Evolutionary conservation across 345 rosid species (phyloP).

Genomic region (Gossypium herbaceum): DNA sequence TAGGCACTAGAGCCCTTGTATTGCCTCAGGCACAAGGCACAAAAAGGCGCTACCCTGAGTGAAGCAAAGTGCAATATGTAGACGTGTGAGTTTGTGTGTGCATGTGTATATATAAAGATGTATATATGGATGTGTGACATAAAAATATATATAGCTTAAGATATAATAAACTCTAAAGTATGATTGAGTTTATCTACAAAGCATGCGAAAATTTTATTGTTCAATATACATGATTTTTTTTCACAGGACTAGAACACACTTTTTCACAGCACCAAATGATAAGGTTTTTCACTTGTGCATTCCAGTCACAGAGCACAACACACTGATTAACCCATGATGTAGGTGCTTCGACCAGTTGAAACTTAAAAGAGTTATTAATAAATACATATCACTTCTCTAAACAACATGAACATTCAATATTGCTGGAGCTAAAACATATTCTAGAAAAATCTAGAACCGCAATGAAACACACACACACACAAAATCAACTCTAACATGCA

Average conservation of each 20-base stretch:
- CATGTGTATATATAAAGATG: no score
- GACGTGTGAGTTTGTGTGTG: no score
- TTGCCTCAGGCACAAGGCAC: no score
- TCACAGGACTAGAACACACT: neutral
- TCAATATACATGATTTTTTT: no score
- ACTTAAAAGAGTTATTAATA: neutral
- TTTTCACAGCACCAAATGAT: neutral
- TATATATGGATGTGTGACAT: no score
- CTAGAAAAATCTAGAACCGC: neutral
- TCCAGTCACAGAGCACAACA: slow-evolving; percentile 4
- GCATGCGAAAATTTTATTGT: no score
- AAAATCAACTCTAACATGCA: neutral
- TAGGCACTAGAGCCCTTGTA: no score
- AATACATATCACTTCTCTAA: neutral
- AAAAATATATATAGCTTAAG: no score
- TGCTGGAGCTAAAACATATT: neutral
- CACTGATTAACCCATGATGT: neutral
- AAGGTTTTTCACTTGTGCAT: slow-evolving; percentile 9
- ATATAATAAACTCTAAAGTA: no score
- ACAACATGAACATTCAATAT: neutral
- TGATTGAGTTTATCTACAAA: no score
- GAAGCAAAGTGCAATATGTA: no score
- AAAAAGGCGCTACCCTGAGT: no score
- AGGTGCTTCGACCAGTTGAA: neutral
- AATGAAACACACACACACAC: neutral